These are phyloP conservation scores for Scheffersomyces segobiensis DNA, from an alignment of 1,139 yeast species.

Conservation along the genomic window DNA sequence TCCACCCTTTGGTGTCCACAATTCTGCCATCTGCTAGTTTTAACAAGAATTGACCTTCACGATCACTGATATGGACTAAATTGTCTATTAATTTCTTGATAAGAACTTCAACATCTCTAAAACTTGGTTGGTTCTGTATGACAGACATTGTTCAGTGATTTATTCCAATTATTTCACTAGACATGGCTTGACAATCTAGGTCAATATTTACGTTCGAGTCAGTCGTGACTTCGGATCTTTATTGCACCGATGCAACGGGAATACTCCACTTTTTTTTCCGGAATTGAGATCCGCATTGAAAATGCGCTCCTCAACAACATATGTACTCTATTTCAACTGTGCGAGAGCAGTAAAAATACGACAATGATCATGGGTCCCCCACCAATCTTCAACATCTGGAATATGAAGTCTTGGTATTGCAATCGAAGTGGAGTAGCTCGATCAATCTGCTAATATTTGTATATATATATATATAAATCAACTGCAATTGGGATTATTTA, in stretches of 20 bases:
- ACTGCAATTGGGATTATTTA: background rate
- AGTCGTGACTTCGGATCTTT: background rate
- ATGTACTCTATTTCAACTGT: background rate
- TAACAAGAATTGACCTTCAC: conserved; percentile 27
- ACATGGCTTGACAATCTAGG: background rate
- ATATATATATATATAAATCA: too few species aligned
- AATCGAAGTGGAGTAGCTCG: background rate
- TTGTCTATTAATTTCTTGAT: background rate
- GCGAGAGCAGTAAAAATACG: background rate
- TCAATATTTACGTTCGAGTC: background rate
- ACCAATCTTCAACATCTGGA: background rate
- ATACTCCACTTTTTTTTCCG: background rate
- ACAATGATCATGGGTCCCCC: background rate
- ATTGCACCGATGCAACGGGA: background rate
- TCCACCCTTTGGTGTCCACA: conserved; percentile 37
- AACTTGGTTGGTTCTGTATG: background rate
- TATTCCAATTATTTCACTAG: background rate
- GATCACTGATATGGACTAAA: conserved; percentile 16
- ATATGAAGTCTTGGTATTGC: background rate
- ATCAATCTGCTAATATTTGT: background rate
- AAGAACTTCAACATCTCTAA: background rate
- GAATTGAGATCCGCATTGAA: background rate
- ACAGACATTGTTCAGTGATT: background rate
- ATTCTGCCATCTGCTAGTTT: conserved; percentile 31
- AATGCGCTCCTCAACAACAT: background rate